phyloP scores from a whole-genome alignment of 169 alveolate species.

The Miamiensis avidus region DNA sequence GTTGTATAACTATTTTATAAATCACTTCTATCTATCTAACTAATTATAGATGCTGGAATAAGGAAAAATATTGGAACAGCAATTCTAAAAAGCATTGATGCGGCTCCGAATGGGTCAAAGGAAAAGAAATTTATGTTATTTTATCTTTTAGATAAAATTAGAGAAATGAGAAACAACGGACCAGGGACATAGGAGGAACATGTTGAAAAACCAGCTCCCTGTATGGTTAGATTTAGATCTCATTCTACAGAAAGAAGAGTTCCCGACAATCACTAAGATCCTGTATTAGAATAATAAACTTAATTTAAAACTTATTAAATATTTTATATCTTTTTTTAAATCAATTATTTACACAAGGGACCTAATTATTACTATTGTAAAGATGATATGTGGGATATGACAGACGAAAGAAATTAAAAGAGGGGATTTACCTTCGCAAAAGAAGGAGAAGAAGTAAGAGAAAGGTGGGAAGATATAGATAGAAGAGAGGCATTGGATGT shows the following conservation, averaged over 20 bases:
- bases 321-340: too few species aligned
- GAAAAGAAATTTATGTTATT: slow-evolving; percentile 4
- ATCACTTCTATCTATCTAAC: background rate
- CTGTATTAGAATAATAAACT: background rate
- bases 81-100: background rate
- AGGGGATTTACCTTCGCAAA: background rate
- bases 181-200: slow-evolving; percentile 4
- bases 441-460: slow-evolving; percentile 18
- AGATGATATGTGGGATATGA: slow-evolving; percentile 15
- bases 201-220: background rate
- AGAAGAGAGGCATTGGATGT: background rate
- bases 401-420: too few species aligned
- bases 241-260: slow-evolving; percentile 25
- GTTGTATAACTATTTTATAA: background rate
- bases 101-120: slow-evolving; percentile 20
- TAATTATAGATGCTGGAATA: background rate
- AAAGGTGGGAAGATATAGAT: background rate
- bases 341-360: background rate
- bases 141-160: slow-evolving; percentile 3
- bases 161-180: slow-evolving; percentile 11
- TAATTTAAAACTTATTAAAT: too few species aligned
- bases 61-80: slow-evolving; percentile 3
- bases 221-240: background rate
- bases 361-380: slow-evolving; percentile 32
- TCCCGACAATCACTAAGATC: background rate